phyloP scores from a whole-genome alignment of 371 early-diverging fungal species.

The Circinella minor region DNA sequence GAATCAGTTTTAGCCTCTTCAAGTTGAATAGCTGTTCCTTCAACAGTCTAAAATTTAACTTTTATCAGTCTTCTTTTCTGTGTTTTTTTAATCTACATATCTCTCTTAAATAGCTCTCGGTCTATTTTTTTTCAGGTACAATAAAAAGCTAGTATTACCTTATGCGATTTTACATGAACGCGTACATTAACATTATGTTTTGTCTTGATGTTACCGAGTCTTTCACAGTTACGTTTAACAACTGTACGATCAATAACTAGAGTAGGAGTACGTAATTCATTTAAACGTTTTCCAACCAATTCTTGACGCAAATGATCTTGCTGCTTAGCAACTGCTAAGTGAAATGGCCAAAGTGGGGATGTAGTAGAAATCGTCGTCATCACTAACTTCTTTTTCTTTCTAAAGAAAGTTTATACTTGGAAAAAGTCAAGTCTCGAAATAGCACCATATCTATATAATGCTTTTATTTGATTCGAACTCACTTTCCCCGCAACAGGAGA shows the following conservation, averaged over 20 bases:
- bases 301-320: slow-evolving; percentile 3
- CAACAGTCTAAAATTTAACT: slow-evolving; percentile 30
- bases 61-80: not conserved
- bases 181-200: slow-evolving; percentile 35
- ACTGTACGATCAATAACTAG: slow-evolving; percentile 41
- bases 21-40: slow-evolving; percentile 44
- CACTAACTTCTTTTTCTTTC: too few species aligned
- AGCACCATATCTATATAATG: too few species aligned
- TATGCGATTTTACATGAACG: slow-evolving; percentile 54
- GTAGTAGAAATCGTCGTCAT: slow-evolving; percentile 5
- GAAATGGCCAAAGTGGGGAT: slow-evolving; percentile 8
- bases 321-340: not conserved
- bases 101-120: not conserved
- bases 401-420: too few species aligned
- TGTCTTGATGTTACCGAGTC: slow-evolving; percentile 26
- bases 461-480: too few species aligned
- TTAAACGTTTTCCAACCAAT: slow-evolving; percentile 38
- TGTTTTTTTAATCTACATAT: not conserved
- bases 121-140: too few species aligned
- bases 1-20: slow-evolving; percentile 35
- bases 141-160: slow-evolving; percentile 27
- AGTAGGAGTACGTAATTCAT: slow-evolving; percentile 34
- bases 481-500: too few species aligned
- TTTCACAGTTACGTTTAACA: slow-evolving; percentile 35
- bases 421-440: too few species aligned